Evolutionary conservation across 176 grass and related monocot genomes (phyloP).

Genomic region (Ensete glaucum): DNA sequence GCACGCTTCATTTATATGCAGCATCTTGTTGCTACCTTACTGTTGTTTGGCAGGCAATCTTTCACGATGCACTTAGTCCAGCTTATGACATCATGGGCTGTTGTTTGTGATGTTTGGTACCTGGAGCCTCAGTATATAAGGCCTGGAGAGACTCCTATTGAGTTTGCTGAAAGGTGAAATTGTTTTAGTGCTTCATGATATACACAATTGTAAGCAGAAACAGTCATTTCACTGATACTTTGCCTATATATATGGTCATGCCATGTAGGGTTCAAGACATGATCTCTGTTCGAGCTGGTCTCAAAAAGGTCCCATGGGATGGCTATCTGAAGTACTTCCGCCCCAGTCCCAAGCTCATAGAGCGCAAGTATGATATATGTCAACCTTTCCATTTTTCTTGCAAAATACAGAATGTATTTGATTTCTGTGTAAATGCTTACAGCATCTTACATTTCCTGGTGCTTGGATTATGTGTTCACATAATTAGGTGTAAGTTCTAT

Average conservation of each 20-base stretch:
- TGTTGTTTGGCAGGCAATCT: constrained; percentile 60
- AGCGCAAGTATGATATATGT: constrained; percentile 58
- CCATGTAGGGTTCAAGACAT: constrained; percentile 78
- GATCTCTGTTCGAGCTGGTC: constrained; percentile 91
- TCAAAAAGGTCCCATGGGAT: constrained; percentile 98
- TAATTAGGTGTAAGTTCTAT: neutral
- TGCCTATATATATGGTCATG: neutral
- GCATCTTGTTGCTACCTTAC: neutral
- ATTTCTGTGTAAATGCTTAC: neutral
- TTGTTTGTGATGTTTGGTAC: constrained; percentile 99
- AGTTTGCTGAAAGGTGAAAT: constrained; percentile 94
- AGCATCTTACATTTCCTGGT: neutral
- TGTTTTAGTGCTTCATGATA: neutral
- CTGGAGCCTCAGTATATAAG: constrained; percentile 84
- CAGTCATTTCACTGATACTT: neutral
- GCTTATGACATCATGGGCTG: constrained; percentile 97
- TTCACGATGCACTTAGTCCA: constrained; percentile 84
- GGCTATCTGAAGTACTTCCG: constrained; percentile 93
- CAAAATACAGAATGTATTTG: neutral
- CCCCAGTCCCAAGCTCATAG: constrained; percentile 82
- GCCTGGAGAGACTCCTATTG: constrained; percentile 75
- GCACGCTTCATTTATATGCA: constrained; percentile 2
- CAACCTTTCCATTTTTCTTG: neutral
- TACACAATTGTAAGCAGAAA: neutral
- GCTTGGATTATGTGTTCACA: no score